phyloP scores from a whole-genome alignment of 768 basidiomycete species.

The Auriscalpium microsporum region DNA sequence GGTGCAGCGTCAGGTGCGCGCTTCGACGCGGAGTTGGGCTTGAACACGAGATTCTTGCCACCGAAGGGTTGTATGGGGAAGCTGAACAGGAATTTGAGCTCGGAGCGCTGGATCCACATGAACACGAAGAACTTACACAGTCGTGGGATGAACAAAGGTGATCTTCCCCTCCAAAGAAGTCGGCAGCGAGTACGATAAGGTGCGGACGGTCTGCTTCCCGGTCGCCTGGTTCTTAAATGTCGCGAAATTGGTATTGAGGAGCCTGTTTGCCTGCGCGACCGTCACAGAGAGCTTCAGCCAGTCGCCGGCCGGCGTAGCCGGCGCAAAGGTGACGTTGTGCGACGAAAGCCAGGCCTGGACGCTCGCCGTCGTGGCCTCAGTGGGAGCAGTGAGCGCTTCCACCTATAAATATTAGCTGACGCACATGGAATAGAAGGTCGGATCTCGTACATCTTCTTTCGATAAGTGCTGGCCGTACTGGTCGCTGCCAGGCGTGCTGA shows the following conservation, averaged over 20 bases:
- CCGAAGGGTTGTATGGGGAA: constrained; percentile 11
- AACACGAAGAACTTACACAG: neutral
- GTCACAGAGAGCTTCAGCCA: constrained; percentile 20
- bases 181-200: constrained; percentile 13
- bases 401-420: neutral
- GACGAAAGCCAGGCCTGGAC: constrained; percentile 2
- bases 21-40: too few relatives aligned
- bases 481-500: constrained; percentile 23
- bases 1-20: too few relatives aligned
- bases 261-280: constrained; percentile 8
- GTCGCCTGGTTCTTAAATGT: constrained; percentile 5
- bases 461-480: constrained; percentile 26
- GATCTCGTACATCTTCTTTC: constrained; percentile 22
- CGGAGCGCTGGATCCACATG: neutral
- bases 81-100: neutral
- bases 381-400: constrained; percentile 3
- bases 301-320: constrained; percentile 7
- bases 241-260: constrained; percentile 11
- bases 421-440: neutral
- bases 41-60: neutral
- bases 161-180: neutral
- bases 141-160: constrained; percentile 10
- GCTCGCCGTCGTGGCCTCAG: neutral
- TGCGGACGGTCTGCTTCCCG: constrained; percentile 6
- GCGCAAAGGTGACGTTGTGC: constrained; percentile 1